Evolutionary conservation across 176 grass and related monocot genomes (phyloP).

Genomic region (Poa pratensis): DNA sequence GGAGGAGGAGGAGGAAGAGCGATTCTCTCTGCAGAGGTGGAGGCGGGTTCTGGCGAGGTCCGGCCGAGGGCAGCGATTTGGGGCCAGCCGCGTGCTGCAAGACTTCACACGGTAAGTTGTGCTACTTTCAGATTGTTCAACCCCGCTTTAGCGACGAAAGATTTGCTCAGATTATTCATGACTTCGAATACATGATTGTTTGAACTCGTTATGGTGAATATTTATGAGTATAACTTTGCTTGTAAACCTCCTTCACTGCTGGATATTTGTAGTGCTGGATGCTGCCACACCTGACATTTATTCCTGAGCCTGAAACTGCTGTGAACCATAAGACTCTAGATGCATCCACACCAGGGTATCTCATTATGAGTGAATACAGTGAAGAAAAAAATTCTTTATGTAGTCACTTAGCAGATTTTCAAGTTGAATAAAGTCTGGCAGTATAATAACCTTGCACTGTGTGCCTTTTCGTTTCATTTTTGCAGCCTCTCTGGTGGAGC

Average conservation of each 20-base stretch:
- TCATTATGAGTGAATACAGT: conserved; percentile 10
- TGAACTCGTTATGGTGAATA: background rate
- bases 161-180: background rate
- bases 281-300: background rate
- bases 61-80: too few relatives aligned
- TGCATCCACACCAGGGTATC: background rate
- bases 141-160: too few relatives aligned
- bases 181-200: background rate
- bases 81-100: too few relatives aligned
- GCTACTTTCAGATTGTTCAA: too few relatives aligned
- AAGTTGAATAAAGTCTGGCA: background rate
- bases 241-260: background rate
- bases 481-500: conserved; percentile 26
- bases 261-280: background rate
- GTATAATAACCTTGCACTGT: background rate
- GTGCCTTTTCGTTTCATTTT: conserved; percentile 7
- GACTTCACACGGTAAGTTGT: too few relatives aligned
- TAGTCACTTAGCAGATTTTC: background rate
- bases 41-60: too few relatives aligned
- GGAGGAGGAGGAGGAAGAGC: too few relatives aligned
- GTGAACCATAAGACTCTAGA: background rate
- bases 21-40: too few relatives aligned
- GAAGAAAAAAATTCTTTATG: conserved; percentile 4
- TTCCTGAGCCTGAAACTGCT: background rate
- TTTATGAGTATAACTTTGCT: background rate